Base-by-base conservation (phyloP, 495 filamentous ascomycete genomes). In the Glonium stellatum region DNA sequence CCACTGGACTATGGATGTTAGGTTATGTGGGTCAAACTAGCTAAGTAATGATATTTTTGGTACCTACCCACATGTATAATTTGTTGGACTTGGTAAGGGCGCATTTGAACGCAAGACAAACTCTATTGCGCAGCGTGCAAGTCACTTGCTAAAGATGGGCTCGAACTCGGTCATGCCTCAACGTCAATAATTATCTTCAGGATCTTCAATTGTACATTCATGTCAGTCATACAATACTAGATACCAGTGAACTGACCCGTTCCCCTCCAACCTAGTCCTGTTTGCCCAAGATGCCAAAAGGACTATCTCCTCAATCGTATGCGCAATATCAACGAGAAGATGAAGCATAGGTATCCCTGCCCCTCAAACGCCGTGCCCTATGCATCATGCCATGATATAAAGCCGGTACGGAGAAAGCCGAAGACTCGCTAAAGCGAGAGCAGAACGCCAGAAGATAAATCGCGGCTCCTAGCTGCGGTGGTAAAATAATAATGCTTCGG, bases 371-470 rank as follows among this genome's bases (percentile, higher is more conserved):
- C 48, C 48, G 8, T 31, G 13, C 25, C 19, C 48, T 22, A 51
- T 51, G 48, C 48, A 51, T 27, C 23, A 51, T 51, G 48, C 23
- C 48, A 27, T 51, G 23, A 51, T 51, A 51, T 51, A 27, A 51
- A 23, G 18, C 39, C 18, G 12, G 18, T 51, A 15, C 21, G 10
- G 31, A 51, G 48, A 51, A 51, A 25, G 18, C 19, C 48, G 4
- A 44, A 11, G 18, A 44, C 39, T 44, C 39, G 39, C 39, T 11
- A 13, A 4, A 44, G 39, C 39, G 48, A 51, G 21, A 6, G 21
- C 19, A 5, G 3, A 50, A 27, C 27, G 27, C 27, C 27, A 31
- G 27, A 31, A 31, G 27, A 31, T 31, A 31, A 6, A 31, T 31
- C 27, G 27, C 27, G 6, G 27, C 27, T 31, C 27, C 6, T 6